Percentiles rank a stretch among this genome's conserved stretches.
Conservation (phyloP, 345 rosid genomes). For the Camelina sativa region DNA sequence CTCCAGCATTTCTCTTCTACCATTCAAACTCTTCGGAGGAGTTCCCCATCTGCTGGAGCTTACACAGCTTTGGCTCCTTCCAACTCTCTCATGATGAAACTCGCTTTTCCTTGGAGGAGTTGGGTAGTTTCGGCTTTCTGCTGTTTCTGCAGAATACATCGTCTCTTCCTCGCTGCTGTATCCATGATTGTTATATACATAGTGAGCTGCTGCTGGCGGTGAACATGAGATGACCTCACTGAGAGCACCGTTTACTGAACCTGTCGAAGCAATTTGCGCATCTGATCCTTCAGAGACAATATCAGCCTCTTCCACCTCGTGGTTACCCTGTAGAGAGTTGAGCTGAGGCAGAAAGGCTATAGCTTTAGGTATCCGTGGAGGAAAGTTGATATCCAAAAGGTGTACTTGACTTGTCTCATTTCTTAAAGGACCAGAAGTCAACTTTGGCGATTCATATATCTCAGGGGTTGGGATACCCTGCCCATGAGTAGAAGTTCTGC, state of each 20-base stretch:
- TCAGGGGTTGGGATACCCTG: conserved; percentile 94
- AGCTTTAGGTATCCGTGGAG: conserved; percentile 56
- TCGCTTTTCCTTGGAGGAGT: conserved; percentile 74
- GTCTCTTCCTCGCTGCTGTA: conserved; percentile 79
- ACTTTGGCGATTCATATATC: conserved; percentile 76
- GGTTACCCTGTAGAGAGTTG: conserved; percentile 24
- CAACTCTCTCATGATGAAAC: conserved; percentile 61
- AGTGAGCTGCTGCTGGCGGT: conserved; percentile 40
- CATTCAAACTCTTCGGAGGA: conserved; percentile 54
- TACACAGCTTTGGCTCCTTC: conserved; percentile 93
- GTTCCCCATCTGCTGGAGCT: conserved; percentile 78
- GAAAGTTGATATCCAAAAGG: conserved; percentile 94
- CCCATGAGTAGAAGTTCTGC: conserved; percentile 45
- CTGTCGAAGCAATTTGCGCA: conserved; percentile 67
- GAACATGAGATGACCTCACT: conserved; percentile 59
- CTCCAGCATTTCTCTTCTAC: conserved; percentile 62
- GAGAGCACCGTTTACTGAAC: conserved; percentile 65
- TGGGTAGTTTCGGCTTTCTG: conserved; percentile 86
- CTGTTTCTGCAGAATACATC: conserved; percentile 98
- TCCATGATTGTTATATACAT: conserved; percentile 39
- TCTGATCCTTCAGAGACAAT: conserved; percentile 40
- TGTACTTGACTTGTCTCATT: conserved; percentile 60
- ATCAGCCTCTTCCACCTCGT: conserved; percentile 43
- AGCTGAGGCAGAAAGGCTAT: conserved; percentile 42
- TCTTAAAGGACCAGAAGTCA: conserved; percentile 71